A percentile compares a stretch with the other conserved stretches of the same genome.
Evolutionary conservation across 768 basidiomycete species (phyloP).

Genomic region (Tulasnella calospora): DNA sequence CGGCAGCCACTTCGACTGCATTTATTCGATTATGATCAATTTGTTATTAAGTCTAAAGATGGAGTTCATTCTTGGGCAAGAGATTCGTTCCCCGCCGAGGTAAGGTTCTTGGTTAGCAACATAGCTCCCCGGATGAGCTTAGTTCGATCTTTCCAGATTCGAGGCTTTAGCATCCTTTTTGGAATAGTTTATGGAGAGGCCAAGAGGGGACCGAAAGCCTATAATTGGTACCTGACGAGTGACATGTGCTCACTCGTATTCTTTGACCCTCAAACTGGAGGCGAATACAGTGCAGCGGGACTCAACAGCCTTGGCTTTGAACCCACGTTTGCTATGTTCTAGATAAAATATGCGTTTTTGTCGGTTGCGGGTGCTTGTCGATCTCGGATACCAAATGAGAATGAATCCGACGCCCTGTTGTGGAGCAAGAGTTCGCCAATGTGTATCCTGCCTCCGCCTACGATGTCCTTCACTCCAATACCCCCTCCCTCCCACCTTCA

Average conservation of each 20-base stretch:
- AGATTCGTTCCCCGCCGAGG: not conserved
- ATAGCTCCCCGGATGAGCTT: too few species aligned
- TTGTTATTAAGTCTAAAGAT: slow-evolving; percentile 7
- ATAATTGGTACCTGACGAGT: not conserved
- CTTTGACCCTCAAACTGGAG: not conserved
- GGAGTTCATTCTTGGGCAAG: not conserved
- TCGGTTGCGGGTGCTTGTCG: too few species aligned
- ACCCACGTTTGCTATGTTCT: not conserved
- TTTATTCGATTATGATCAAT: not conserved
- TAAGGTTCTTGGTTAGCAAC: not conserved
- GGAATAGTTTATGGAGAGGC: not conserved
- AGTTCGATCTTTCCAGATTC: not conserved
- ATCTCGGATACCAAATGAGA: too few species aligned
- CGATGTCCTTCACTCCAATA: too few species aligned
- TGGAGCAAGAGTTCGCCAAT: too few species aligned
- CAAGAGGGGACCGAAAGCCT: not conserved
- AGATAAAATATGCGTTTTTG: not conserved
- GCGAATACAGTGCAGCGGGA: not conserved
- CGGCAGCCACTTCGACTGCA: not conserved
- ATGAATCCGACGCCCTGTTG: too few species aligned
- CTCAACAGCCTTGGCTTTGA: not conserved
- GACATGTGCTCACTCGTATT: not conserved
- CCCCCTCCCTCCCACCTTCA: too few species aligned
- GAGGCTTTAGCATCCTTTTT: not conserved
- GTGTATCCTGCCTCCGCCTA: too few species aligned